Conservation (phyloP, 2,329 filamentous ascomycete genomes). For the Juglanconis sp. region DNA sequence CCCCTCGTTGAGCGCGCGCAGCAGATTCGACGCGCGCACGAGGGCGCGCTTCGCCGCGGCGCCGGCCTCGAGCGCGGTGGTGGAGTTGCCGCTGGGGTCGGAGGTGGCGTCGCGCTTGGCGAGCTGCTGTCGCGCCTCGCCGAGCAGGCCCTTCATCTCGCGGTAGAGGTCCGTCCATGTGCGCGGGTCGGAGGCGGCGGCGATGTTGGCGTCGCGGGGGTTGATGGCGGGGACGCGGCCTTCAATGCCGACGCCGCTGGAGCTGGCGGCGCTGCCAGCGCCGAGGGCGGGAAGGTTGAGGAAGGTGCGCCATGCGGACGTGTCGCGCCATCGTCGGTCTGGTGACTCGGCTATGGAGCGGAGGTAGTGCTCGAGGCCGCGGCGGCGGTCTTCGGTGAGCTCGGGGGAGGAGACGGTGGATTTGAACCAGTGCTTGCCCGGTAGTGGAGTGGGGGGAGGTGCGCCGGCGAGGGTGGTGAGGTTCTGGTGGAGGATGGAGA, state of each 20-base stretch:
- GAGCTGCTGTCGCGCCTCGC: slow-evolving; percentile 64
- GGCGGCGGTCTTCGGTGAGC: slow-evolving; percentile 68
- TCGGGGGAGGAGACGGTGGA: slow-evolving; percentile 67
- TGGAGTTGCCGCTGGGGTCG: slow-evolving; percentile 34
- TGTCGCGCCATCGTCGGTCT: slow-evolving; percentile 75
- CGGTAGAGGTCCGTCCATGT: slow-evolving; percentile 76
- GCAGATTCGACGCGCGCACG: slow-evolving; percentile 62
- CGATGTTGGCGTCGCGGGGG: slow-evolving; percentile 33
- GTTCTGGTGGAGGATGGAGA: slow-evolving; percentile 61
- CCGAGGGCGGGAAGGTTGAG: slow-evolving; percentile 60
- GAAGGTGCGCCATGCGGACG: slow-evolving; percentile 69
- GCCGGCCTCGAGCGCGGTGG: slow-evolving; percentile 57
- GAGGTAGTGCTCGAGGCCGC: slow-evolving; percentile 68
- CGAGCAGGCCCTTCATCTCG: slow-evolving; percentile 69
- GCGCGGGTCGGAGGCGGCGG: slow-evolving; percentile 54
- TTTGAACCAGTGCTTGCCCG: slow-evolving; percentile 74
- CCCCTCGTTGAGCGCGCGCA: slow-evolving; percentile 64
- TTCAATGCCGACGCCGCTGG: slow-evolving; percentile 34
- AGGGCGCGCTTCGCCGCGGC: slow-evolving; percentile 73
- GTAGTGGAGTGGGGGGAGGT: slow-evolving; percentile 65
- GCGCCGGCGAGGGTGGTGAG: slow-evolving; percentile 58
- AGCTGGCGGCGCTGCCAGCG: slow-evolving; percentile 47
- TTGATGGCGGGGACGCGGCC: slow-evolving; percentile 33
- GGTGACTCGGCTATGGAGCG: slow-evolving; percentile 67
- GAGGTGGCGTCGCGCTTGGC: slow-evolving; percentile 63